Percentiles rank a stretch among this genome's conserved stretches.
Evolutionary conservation across 257 asterid species (phyloP).

Genomic region (Penstemon newberryi): DNA sequence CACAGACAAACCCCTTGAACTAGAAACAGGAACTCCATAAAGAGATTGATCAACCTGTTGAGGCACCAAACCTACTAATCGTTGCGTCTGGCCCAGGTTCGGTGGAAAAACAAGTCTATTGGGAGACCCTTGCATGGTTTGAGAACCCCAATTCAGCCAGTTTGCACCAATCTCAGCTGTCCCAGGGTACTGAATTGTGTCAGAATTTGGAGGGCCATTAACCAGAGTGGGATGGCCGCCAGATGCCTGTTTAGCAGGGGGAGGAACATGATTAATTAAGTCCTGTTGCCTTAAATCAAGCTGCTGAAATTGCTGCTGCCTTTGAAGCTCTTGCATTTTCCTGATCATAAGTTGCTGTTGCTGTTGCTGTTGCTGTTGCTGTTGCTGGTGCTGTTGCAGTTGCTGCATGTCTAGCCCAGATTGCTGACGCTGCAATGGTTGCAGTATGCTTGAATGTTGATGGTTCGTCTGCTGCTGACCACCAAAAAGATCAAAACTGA

Average conservation of each 20-base stretch:
- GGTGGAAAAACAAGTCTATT: conserved; percentile 54
- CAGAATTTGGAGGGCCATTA: conserved; percentile 55
- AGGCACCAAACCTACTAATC: conserved; percentile 48
- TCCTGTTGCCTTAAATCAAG: conserved; percentile 55
- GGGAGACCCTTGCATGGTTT: conserved; percentile 58
- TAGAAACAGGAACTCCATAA: conserved; percentile 84
- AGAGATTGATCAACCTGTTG: conserved; percentile 81
- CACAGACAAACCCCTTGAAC: conserved; percentile 59
- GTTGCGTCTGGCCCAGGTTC: conserved; percentile 53
- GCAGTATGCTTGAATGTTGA: conserved; percentile 69
- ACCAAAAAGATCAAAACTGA: conserved; percentile 85
- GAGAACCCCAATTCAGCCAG: conserved; percentile 61
- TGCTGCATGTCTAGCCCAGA: conserved; percentile 73
- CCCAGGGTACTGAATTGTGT: conserved; percentile 44
- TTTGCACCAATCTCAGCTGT: conserved; percentile 56
- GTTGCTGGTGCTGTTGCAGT: conserved; percentile 67
- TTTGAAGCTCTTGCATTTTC: conserved; percentile 82
- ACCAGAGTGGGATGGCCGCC: conserved; percentile 52
- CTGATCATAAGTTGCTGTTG: conserved; percentile 56
- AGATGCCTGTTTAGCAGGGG: conserved; percentile 53
- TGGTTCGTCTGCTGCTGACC: conserved; percentile 78
- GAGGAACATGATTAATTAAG: conserved; percentile 44
- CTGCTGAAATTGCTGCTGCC: conserved; percentile 70
- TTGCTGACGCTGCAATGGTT: conserved; percentile 69
- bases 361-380: conserved; percentile 64